These are phyloP conservation scores for Capsicum baccatum DNA, from an alignment of 257 asterid genomes.

Conservation along the genomic window DNA sequence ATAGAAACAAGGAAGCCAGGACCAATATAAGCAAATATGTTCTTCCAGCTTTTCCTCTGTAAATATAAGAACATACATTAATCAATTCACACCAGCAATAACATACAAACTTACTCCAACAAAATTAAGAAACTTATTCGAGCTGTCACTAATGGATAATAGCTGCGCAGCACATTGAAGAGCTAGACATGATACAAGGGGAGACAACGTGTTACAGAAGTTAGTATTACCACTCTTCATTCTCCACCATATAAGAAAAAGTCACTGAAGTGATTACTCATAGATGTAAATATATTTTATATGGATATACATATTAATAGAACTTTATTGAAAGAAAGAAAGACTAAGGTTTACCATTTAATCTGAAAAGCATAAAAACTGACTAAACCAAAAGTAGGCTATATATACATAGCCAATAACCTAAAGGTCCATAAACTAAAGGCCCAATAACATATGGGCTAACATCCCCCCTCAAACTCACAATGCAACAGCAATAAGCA, in stretches of 20 bases:
- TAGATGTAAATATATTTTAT: too few relatives aligned
- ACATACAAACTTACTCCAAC: constrained; percentile 13
- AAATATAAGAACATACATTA: constrained; percentile 2
- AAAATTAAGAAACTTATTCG: not conserved
- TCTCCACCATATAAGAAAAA: not conserved
- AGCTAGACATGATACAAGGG: not conserved
- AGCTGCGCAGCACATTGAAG: not conserved
- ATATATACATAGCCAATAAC: too few relatives aligned
- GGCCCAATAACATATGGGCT: too few relatives aligned
- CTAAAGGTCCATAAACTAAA: too few relatives aligned
- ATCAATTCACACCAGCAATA: not conserved
- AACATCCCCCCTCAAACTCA: too few relatives aligned
- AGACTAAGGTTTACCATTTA: too few relatives aligned
- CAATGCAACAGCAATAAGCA: too few relatives aligned
- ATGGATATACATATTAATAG: too few relatives aligned
- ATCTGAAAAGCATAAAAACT: too few relatives aligned
- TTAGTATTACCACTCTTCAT: not conserved
- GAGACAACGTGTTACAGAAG: not conserved
- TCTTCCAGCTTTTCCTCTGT: constrained; percentile 92
- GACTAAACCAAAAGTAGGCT: too few relatives aligned
- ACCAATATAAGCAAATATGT: constrained; percentile 81
- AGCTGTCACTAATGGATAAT: not conserved
- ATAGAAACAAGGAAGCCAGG: constrained; percentile 99
- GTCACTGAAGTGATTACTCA: not conserved
- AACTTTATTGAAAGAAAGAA: too few relatives aligned